Evolutionary conservation across 352 stramenopile species (phyloP).

Genomic region (Phytopythium oedochilum): DNA sequence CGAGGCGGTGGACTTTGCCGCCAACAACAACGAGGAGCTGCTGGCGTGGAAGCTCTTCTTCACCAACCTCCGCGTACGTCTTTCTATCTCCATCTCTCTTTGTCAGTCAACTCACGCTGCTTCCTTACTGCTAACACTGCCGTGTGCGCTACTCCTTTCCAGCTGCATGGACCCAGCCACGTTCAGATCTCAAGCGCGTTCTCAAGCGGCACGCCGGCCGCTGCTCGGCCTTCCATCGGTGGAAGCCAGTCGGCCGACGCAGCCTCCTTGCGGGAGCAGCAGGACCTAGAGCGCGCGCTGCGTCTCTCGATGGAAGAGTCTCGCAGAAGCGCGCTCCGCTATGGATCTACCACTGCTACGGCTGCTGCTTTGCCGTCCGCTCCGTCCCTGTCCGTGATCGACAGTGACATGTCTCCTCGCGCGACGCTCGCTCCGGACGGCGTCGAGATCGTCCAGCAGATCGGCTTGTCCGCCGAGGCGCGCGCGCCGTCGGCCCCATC

Average conservation of each 20-base stretch:
- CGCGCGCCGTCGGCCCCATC: conserved; percentile 7
- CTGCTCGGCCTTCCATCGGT: background rate
- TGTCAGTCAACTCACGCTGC: no score
- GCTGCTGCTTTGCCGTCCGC: conserved; percentile 19
- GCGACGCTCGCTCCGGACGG: conserved; percentile 54
- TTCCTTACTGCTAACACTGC: background rate
- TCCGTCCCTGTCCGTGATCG: conserved; percentile 13
- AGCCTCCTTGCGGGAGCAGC: conserved; percentile 43
- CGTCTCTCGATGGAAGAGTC: conserved; percentile 56
- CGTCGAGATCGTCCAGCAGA: conserved; percentile 76
- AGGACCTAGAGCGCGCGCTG: conserved; percentile 49
- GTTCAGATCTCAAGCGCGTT: conserved; percentile 2
- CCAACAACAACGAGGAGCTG: conserved; percentile 49
- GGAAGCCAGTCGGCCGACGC: conserved; percentile 1
- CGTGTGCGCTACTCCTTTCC: background rate
- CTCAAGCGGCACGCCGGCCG: conserved; percentile 1
- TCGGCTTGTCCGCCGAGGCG: conserved; percentile 11
- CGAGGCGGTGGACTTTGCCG: conserved; percentile 63
- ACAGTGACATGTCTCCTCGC: conserved; percentile 25
- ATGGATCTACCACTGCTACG: background rate
- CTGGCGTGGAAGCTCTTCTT: conserved; percentile 71
- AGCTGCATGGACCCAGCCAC: conserved; percentile 1
- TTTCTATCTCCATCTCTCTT: no score
- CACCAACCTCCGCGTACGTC: conserved; percentile 38
- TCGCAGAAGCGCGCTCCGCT: conserved; percentile 12